Base-by-base conservation (phyloP, 1,284 basidiomycete genomes). In the Ustilago sp. region DNA sequence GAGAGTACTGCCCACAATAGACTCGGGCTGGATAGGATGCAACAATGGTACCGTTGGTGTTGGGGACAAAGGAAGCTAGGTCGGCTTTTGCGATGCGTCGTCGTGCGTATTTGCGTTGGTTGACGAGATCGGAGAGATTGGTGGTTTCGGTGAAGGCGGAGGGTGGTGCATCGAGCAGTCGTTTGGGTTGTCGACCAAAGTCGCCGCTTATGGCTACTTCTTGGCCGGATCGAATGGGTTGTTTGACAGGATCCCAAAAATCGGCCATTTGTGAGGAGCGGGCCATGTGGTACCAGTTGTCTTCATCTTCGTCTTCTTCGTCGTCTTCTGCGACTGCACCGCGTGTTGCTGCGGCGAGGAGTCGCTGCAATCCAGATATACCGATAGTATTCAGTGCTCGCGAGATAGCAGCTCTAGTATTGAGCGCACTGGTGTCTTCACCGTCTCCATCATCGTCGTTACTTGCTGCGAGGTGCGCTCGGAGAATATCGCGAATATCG, bases 1-100 rank as follows among this genome's bases (percentile, higher is more conserved):
- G 86, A 72, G 94, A 95, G 86, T 92, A 98, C 86, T 98, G 95
- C 0, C 94, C 97, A 12, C 92, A 93, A 84, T 99, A 99, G 38
- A 95, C 91, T 66, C 94, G 93, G 13, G 91, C 88, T 4, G 89
- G 89, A 81, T 95, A 95, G 41, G 89, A 88, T 1, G 94, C 93
- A 0, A 98, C 95, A 12, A 94, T 90, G 1, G 93, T 93, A 4
- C 96, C 96, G 74, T 90, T 89, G 4, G 92, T 90, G 82, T 97
- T 98, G 0, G 95, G 96, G 11, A 97, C 87, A 28, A 93, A 88
- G 13, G 56, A 50, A 3, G 87, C 85, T 23, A 83, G 54, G 38
- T 73, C 45, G 12, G 67, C 45, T 79, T 88, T 90, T 69, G 86
- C 87, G 2, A 87, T 68, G 87, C 56, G 88, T 86, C 57, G 82